A percentile compares a stretch with the other conserved stretches of the same genome.
These are phyloP conservation scores for Globisporangium cederbergense DNA, from an alignment of 352 stramenopile genomes.

Conservation along the genomic window DNA sequence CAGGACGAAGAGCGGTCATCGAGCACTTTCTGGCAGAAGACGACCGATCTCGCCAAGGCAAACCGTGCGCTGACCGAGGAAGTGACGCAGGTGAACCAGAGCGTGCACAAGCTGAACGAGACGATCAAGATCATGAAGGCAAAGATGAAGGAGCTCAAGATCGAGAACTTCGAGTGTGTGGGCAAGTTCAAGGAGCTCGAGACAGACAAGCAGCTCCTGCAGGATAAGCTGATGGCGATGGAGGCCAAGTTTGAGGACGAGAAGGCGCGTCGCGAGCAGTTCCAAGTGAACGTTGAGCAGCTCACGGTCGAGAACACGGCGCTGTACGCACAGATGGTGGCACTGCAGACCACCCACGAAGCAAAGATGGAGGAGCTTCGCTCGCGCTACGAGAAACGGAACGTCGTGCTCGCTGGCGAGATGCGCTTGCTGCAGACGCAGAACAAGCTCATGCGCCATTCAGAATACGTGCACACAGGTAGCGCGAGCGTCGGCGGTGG, in stretches of 20 bases:
- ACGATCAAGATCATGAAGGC: slow-evolving; percentile 55
- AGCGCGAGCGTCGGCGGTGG: slow-evolving; percentile 1
- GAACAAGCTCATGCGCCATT: slow-evolving; percentile 63
- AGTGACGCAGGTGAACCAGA: slow-evolving; percentile 58
- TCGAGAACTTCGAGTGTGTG: slow-evolving; percentile 55
- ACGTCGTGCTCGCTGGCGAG: slow-evolving; percentile 60
- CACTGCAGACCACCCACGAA: slow-evolving; percentile 75
- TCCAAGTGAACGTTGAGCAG: slow-evolving; percentile 85
- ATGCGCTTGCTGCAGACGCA: slow-evolving; percentile 77
- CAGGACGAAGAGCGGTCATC: slow-evolving; percentile 71
- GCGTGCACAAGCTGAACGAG: slow-evolving; percentile 62
- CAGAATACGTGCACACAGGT: slow-evolving; percentile 22
- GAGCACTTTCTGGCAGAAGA: slow-evolving; percentile 86
- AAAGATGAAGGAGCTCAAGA: slow-evolving; percentile 46
- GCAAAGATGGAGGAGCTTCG: slow-evolving; percentile 81
- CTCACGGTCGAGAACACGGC: slow-evolving; percentile 83
- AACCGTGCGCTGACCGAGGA: slow-evolving; percentile 76
- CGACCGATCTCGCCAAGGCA: slow-evolving; percentile 76
- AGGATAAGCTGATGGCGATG: slow-evolving; percentile 60
- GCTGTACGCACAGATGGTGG: slow-evolving; percentile 85
- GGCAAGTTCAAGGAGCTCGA: slow-evolving; percentile 63
- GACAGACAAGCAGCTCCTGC: slow-evolving; percentile 65
- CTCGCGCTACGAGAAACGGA: slow-evolving; percentile 66
- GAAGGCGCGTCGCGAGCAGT: slow-evolving; percentile 76
- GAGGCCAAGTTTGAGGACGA: slow-evolving; percentile 79